These are phyloP conservation scores for Pyracantha coccinea DNA, from an alignment of 331 rosid genomes.

Conservation along the genomic window DNA sequence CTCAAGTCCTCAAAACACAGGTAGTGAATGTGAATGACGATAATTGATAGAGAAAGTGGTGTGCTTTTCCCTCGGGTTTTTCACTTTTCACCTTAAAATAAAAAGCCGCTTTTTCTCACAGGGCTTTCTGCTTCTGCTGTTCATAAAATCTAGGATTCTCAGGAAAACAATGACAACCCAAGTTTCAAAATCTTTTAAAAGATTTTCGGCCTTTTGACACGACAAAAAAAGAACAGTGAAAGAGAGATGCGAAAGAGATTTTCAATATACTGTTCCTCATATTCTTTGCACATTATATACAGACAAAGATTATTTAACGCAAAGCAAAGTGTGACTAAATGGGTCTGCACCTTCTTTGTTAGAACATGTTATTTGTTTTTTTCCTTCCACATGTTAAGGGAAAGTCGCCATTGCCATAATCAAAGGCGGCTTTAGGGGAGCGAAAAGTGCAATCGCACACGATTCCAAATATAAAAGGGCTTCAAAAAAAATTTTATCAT, in stretches of 20 bases:
- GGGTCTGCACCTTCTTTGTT: conserved; percentile 18
- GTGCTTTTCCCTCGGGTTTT: background rate
- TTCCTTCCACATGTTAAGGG: conserved; percentile 1
- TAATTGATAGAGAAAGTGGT: background rate
- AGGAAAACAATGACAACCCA: background rate
- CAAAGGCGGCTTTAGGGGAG: no score
- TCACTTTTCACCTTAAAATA: background rate
- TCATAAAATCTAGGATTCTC: background rate
- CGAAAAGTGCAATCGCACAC: no score
- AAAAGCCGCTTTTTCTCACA: background rate
- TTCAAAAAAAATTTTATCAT: no score
- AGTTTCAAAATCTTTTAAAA: background rate
- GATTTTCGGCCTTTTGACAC: background rate
- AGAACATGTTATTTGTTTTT: background rate
- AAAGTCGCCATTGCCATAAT: background rate
- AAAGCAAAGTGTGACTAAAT: conserved; percentile 18
- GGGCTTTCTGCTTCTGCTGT: background rate
- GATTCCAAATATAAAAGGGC: rapidly evolving
- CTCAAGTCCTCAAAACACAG: background rate
- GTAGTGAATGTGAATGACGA: background rate
- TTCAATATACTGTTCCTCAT: no score
- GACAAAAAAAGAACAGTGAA: background rate
- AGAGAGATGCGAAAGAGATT: background rate
- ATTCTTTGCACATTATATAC: no score
- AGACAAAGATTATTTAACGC: background rate